These are phyloP conservation scores for Pythium rhizo-oryzae DNA, from an alignment of 352 stramenopile genomes.

Conservation along the genomic window DNA sequence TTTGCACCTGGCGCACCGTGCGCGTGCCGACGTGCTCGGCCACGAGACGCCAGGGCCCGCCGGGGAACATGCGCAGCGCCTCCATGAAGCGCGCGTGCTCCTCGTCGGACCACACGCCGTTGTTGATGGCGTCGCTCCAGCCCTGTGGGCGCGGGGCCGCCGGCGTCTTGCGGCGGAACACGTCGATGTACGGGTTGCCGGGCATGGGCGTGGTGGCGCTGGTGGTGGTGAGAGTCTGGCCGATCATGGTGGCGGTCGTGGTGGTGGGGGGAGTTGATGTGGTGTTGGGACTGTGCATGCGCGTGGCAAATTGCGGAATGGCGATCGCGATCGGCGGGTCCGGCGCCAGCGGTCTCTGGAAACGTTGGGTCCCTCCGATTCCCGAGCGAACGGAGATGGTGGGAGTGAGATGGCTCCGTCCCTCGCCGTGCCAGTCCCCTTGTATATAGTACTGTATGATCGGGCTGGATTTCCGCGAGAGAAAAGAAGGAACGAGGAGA, in stretches of 20 bases:
- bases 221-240: neutral
- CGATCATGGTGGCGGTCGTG: conserved; percentile 16
- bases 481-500: neutral
- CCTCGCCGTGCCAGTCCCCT: too few species aligned
- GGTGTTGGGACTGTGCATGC: conserved; percentile 15
- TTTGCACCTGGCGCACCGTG: conserved; percentile 29
- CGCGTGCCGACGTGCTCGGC: conserved; percentile 29
- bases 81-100: conserved; percentile 35
- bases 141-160: conserved; percentile 7
- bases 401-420: neutral
- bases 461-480: neutral
- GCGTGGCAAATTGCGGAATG: conserved; percentile 23
- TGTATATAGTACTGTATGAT: neutral
- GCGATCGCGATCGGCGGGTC: neutral
- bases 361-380: neutral
- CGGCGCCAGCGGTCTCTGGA: neutral
- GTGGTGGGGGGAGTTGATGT: neutral
- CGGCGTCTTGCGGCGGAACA: conserved; percentile 13
- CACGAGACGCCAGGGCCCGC: conserved; percentile 22
- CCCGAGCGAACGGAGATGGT: neutral
- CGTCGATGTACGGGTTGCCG: conserved; percentile 25
- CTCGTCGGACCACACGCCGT: conserved; percentile 31
- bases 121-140: conserved; percentile 23
- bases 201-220: conserved; percentile 6
- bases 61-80: conserved; percentile 29